These are phyloP conservation scores for Peronosclerospora sorghi DNA, from an alignment of 352 stramenopile species.

Conservation along the genomic window DNA sequence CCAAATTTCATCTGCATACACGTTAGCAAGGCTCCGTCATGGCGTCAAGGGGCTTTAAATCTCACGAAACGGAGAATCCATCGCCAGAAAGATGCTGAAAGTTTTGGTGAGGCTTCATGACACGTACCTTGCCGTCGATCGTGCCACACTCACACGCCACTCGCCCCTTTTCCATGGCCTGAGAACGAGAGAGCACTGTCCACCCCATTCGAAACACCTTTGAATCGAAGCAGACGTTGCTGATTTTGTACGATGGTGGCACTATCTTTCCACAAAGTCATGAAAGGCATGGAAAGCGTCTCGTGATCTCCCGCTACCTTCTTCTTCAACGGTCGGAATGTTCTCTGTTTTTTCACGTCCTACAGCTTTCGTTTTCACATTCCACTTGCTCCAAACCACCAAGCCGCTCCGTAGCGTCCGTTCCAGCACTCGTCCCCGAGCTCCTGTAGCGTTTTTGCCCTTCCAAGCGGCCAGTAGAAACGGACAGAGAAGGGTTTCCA, in stretches of 20 bases:
- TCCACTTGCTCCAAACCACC: slow-evolving; percentile 99
- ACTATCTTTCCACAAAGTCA: slow-evolving; percentile 18
- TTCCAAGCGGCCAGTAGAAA: slow-evolving; percentile 54
- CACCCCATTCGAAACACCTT: slow-evolving; percentile 95
- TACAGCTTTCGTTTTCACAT: slow-evolving; percentile 70
- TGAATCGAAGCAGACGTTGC: slow-evolving; percentile 49
- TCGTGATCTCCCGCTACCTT: slow-evolving; percentile 2
- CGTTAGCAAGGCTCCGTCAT: slow-evolving; percentile 44
- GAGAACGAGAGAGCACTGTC: slow-evolving; percentile 96
- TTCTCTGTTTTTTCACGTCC: slow-evolving; percentile 43
- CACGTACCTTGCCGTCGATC: slow-evolving; percentile 81
- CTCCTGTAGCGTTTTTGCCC: slow-evolving; percentile 86
- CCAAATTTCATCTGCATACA: slow-evolving; percentile 45
- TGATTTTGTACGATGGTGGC: slow-evolving; percentile 38
- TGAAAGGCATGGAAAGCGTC: slow-evolving; percentile 5
- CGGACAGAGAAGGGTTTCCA: slow-evolving; percentile 75
- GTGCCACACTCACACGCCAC: slow-evolving; percentile 98
- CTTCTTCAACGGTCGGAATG: slow-evolving; percentile 29
- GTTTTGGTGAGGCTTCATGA: slow-evolving; percentile 95
- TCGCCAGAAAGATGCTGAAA: slow-evolving; percentile 99
- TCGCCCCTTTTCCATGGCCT: slow-evolving; percentile 95
- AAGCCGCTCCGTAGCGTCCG: slow-evolving; percentile 98
- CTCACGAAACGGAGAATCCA: slow-evolving; percentile 88
- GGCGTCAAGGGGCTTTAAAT: slow-evolving; percentile 27
- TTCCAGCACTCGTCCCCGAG: slow-evolving; percentile 95